phyloP scores from a whole-genome alignment of 2,329 filamentous ascomycete species.

The Colletotrichum liaoningense region DNA sequence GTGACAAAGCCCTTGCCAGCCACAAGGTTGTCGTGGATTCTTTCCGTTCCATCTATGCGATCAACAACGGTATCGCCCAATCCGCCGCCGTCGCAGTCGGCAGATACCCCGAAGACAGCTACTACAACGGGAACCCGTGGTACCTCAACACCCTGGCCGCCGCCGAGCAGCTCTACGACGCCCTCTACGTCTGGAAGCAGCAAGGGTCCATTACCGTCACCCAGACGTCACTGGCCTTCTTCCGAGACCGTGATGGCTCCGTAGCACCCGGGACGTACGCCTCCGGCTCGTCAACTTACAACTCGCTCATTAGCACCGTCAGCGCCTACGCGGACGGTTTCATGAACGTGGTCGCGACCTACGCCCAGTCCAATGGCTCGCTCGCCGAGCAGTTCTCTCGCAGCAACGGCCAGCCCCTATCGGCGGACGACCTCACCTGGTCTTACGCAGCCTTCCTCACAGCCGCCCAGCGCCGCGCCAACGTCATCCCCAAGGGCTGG shows the following conservation, averaged over 20 bases:
- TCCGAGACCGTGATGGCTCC: conserved; percentile 71
- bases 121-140: conserved; percentile 86
- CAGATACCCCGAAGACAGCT: conserved; percentile 78
- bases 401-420: conserved; percentile 64
- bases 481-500: conserved; percentile 69
- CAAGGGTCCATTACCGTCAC: conserved; percentile 74
- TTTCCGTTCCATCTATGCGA: conserved; percentile 75
- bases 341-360: conserved; percentile 70
- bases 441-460: conserved; percentile 79
- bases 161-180: conserved; percentile 84
- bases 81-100: conserved; percentile 73
- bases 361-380: conserved; percentile 71
- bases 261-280: conserved; percentile 72
- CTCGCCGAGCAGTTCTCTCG: conserved; percentile 76
- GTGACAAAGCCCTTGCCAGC: conserved; percentile 75
- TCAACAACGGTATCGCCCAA: conserved; percentile 74
- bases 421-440: conserved; percentile 78
- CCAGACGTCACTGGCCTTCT: conserved; percentile 75
- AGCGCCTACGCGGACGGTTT: conserved; percentile 71
- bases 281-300: conserved; percentile 59
- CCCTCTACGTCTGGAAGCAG: conserved; percentile 77
- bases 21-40: conserved; percentile 82
- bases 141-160: conserved; percentile 81
- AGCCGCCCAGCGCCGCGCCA: conserved; percentile 66
- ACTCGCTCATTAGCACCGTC: conserved; percentile 66